A percentile compares a stretch with the other conserved stretches of the same genome.
phyloP scores from a whole-genome alignment of 2,329 filamentous ascomycete genomes.

The Ascochyta lentis region DNA sequence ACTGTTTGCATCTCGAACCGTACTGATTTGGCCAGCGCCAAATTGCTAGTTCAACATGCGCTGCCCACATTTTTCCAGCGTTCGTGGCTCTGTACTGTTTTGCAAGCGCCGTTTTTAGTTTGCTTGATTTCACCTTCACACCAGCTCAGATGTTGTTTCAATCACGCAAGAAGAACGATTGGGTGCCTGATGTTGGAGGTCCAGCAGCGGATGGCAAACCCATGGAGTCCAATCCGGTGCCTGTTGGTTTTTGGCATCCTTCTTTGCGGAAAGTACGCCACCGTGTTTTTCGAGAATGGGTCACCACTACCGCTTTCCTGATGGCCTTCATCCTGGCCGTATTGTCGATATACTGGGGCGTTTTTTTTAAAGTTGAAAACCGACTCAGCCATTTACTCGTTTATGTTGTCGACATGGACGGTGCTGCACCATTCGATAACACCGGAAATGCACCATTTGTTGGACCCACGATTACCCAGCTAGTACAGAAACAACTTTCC shows the following conservation, averaged over 20 bases:
- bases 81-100: not conserved
- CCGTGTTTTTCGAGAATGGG: constrained; percentile 52
- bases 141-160: constrained; percentile 6
- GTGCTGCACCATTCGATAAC: constrained; percentile 59
- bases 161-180: constrained; percentile 8
- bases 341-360: constrained; percentile 68
- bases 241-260: constrained; percentile 57
- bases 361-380: constrained; percentile 58
- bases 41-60: constrained; percentile 4
- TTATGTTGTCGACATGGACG: constrained; percentile 70
- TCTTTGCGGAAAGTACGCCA: constrained; percentile 49
- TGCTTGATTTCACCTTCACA: not conserved
- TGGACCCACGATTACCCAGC: constrained; percentile 60
- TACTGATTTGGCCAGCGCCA: not conserved
- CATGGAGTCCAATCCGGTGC: constrained; percentile 30
- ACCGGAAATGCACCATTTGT: constrained; percentile 56
- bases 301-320: constrained; percentile 56
- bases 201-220: constrained; percentile 16
- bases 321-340: constrained; percentile 63
- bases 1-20: not conserved
- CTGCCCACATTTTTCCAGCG: not conserved
- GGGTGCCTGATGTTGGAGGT: constrained; percentile 16
- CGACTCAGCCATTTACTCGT: constrained; percentile 56
- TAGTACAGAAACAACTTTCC: constrained; percentile 54
- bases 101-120: not conserved